A percentile compares a stretch with the other conserved stretches of the same genome.
phyloP scores from a whole-genome alignment of 163 green algal species.

The Trebouxiophyceae sp. region DNA sequence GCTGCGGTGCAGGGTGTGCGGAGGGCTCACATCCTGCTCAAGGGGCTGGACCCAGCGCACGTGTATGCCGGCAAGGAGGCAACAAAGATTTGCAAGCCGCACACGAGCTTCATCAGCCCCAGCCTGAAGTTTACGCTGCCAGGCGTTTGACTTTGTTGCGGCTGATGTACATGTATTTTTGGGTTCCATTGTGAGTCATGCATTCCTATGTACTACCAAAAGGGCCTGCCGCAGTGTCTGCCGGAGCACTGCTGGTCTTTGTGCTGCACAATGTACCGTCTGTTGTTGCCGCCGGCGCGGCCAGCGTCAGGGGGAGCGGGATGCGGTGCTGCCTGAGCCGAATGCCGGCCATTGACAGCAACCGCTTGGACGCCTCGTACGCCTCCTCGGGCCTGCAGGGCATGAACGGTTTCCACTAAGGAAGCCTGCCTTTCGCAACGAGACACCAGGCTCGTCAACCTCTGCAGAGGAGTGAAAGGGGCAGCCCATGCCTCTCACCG shows the following conservation, averaged over 20 bases:
- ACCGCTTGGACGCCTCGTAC: constrained; percentile 55
- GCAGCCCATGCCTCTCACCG: not conserved
- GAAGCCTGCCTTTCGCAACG: not conserved
- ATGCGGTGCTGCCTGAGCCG: constrained; percentile 39
- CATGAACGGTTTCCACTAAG: not conserved
- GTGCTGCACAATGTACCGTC: no score
- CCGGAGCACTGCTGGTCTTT: no score
- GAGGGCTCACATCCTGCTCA: not conserved
- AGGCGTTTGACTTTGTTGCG: not conserved
- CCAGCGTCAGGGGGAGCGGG: not conserved
- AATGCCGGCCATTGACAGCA: constrained; percentile 66
- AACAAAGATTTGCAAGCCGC: not conserved
- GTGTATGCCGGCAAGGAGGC: not conserved
- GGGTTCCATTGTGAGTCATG: no score
- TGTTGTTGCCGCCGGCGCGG: no score
- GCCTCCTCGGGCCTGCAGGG: constrained; percentile 34
- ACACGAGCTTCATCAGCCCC: not conserved
- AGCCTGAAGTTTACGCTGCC: not conserved
- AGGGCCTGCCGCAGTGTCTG: no score
- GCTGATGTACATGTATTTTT: no score
- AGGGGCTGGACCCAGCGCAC: not conserved
- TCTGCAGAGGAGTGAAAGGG: not conserved
- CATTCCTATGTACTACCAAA: no score
- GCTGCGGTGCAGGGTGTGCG: not conserved
- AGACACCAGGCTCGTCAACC: not conserved